Conservation (phyloP, 345 rosid species). For the Jatropha curcas region DNA sequence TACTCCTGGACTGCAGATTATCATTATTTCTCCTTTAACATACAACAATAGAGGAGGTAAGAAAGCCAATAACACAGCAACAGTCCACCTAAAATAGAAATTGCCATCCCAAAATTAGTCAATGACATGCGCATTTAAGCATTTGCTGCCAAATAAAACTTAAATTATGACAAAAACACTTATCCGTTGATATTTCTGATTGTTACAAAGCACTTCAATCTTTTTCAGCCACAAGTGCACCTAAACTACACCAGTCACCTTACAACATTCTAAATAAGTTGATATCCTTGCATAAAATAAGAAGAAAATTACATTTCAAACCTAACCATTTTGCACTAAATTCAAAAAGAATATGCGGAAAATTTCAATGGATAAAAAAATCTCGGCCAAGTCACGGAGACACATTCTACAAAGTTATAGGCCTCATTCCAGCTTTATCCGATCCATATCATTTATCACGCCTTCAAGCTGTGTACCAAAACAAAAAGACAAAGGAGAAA, state of each 20-base stretch:
- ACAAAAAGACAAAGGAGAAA: neutral
- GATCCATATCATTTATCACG: slow-evolving; percentile 77
- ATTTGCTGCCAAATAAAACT: neutral
- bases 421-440: slow-evolving; percentile 68
- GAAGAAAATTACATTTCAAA: neutral
- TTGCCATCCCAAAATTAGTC: neutral
- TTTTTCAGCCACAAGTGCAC: neutral
- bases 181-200: neutral
- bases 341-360: neutral
- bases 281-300: neutral
- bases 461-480: slow-evolving; percentile 71
- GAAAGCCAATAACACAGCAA: too few species aligned
- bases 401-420: neutral
- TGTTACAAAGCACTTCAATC: neutral
- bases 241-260: neutral
- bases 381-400: neutral
- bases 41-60: too few species aligned
- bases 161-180: neutral
- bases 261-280: neutral
- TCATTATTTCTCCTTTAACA: too few species aligned
- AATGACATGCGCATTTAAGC: neutral
- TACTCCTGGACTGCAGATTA: too few species aligned
- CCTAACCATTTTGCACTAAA: neutral
- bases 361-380: neutral
- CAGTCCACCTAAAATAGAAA: neutral